A percentile compares a stretch with the other conserved stretches of the same genome.
phyloP scores from a whole-genome alignment of 129 eudicot species.

The Saposhnikovia divaricata region DNA sequence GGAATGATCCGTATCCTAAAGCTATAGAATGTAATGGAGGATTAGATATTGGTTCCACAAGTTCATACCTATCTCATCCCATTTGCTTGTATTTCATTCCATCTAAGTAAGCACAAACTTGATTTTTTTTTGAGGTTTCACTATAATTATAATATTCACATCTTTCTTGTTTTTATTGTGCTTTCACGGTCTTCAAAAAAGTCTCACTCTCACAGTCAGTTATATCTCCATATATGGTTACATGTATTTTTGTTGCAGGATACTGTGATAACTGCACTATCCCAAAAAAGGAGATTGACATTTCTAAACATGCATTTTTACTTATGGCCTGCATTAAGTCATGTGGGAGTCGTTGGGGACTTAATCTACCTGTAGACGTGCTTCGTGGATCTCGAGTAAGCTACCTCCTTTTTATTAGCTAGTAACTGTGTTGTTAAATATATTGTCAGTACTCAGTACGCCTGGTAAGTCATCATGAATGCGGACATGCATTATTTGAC shows the following conservation, averaged over 20 bases:
- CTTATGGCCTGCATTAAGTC: constrained; percentile 67
- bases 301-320: constrained; percentile 83
- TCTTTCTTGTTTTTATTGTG: background rate
- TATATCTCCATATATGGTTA: background rate
- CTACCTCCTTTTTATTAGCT: background rate
- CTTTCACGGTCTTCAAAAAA: background rate
- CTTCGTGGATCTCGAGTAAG: constrained; percentile 99
- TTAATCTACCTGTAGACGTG: constrained; percentile 74
- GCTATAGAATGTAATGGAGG: background rate
- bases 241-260: constrained; percentile 35
- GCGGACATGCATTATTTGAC: background rate
- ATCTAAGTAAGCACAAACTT: background rate
- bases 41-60: background rate
- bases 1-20: background rate
- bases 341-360: constrained; percentile 81
- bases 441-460: background rate
- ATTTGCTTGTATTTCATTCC: background rate
- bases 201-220: background rate
- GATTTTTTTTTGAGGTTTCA: background rate
- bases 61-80: background rate
- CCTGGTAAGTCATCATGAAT: background rate
- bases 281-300: constrained; percentile 54
- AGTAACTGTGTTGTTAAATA: background rate
- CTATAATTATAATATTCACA: background rate
- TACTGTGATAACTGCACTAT: constrained; percentile 85